phyloP scores from a whole-genome alignment of 805 yeast genomes.

The Wilhelminamyces savonicus region DNA sequence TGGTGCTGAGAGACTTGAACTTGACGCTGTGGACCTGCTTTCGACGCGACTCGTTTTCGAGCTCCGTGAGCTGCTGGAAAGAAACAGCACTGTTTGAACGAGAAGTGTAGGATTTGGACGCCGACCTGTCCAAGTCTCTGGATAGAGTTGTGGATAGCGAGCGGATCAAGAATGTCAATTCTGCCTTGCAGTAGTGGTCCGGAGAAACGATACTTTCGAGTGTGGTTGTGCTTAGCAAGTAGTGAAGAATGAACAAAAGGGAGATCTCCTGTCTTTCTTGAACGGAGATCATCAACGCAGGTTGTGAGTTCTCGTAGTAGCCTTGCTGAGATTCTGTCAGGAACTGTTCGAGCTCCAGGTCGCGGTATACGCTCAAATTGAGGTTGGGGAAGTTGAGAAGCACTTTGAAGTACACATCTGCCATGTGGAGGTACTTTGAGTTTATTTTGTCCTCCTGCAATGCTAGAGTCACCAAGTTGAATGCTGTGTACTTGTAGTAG shows the following conservation, averaged over 20 bases:
- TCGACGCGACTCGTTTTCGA: slow-evolving; percentile 2
- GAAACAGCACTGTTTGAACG: slow-evolving; percentile 13
- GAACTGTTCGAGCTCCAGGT: no score
- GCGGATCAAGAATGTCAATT: slow-evolving; percentile 10
- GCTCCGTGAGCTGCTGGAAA: slow-evolving; percentile 3
- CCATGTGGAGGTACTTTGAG: slow-evolving; percentile 8
- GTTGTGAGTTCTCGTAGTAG: no score
- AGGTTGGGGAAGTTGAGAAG: slow-evolving; percentile 18
- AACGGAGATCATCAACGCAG: no score
- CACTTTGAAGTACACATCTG: slow-evolving; percentile 19
- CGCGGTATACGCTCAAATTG: slow-evolving; percentile 1
- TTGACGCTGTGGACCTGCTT: slow-evolving; percentile 4
- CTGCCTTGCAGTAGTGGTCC: slow-evolving; percentile 8
- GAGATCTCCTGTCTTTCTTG: slow-evolving; percentile 24
- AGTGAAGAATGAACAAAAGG: slow-evolving; percentile 19
- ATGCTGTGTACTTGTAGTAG: slow-evolving; percentile 22
- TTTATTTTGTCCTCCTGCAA: slow-evolving; percentile 3
- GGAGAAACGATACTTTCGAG: slow-evolving; percentile 11
- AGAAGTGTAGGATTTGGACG: slow-evolving; percentile 14
- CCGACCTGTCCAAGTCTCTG: slow-evolving; percentile 16
- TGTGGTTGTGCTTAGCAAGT: slow-evolving; percentile 12
- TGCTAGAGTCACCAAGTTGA: slow-evolving; percentile 17
- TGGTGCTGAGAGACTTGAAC: slow-evolving; percentile 13
- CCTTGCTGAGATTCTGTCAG: no score
- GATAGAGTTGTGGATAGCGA: slow-evolving; percentile 17